These are phyloP conservation scores for Fraxinus platypoda DNA, from an alignment of 305 asterid species.

Conservation along the genomic window DNA sequence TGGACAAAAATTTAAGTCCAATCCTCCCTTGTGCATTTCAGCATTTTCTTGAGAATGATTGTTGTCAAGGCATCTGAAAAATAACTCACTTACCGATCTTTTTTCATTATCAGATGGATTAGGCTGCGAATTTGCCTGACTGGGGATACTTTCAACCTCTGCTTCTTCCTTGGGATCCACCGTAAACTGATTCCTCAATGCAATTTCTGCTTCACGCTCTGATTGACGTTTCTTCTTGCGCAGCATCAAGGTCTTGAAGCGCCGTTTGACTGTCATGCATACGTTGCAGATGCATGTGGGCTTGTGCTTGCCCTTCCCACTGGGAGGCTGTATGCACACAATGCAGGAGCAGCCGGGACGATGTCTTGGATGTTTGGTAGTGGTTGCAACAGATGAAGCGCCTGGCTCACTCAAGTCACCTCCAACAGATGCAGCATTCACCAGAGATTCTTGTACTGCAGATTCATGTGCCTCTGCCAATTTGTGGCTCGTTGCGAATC, in stretches of 20 bases:
- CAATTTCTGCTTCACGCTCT: conserved; percentile 85
- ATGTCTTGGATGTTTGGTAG: conserved; percentile 91
- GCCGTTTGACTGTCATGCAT: conserved; percentile 93
- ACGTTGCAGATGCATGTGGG: conserved; percentile 92
- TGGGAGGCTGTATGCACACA: conserved; percentile 98
- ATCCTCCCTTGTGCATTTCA: conserved; percentile 42
- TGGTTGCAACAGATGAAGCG: conserved; percentile 62
- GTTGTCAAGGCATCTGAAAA: conserved; percentile 32
- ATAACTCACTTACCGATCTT: conserved; percentile 40
- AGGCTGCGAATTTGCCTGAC: conserved; percentile 30
- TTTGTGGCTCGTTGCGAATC: conserved; percentile 42
- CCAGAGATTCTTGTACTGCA: conserved; percentile 38
- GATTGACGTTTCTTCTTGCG: conserved; percentile 92
- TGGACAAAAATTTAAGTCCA: conserved; percentile 75
- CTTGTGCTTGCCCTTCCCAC: conserved; percentile 97
- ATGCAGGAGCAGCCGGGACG: conserved; percentile 98
- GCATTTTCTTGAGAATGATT: conserved; percentile 41
- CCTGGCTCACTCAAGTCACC: conserved; percentile 45
- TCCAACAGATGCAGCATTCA: conserved; percentile 39
- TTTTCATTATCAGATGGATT: conserved; percentile 32
- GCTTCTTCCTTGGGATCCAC: conserved; percentile 63
- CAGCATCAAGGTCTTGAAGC: conserved; percentile 95
- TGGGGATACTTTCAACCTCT: conserved; percentile 56
- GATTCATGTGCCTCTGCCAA: conserved; percentile 42
- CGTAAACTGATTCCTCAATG: conserved; percentile 50